A percentile compares a stretch with the other conserved stretches of the same genome.
These are phyloP conservation scores for Passalora sequoiae DNA, from an alignment of 2,329 filamentous ascomycete species.

Conservation along the genomic window DNA sequence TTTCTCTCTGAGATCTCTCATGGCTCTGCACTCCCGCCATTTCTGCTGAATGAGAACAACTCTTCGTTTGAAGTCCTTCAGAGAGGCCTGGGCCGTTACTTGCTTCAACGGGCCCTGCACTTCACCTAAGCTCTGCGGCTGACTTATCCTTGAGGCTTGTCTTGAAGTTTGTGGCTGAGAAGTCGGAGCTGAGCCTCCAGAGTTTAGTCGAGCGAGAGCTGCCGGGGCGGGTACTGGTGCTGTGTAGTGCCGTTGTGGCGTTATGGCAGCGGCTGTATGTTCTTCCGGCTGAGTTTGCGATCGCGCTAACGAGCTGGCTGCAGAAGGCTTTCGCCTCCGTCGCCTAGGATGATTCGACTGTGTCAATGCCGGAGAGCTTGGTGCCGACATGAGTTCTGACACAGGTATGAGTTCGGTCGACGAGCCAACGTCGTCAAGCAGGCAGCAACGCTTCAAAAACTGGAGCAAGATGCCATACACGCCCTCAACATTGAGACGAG, in stretches of 20 bases:
- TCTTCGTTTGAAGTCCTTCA: constrained; percentile 34
- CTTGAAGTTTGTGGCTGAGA: background rate
- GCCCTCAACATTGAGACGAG: constrained; percentile 24
- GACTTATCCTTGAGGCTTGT: constrained; percentile 5
- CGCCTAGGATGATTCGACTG: constrained; percentile 7
- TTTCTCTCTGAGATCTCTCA: constrained; percentile 14
- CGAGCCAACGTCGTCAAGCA: constrained; percentile 31
- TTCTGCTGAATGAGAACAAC: constrained; percentile 31
- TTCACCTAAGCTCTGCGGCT: constrained; percentile 7
- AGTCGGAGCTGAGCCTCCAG: background rate
- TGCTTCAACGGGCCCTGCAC: constrained; percentile 1
- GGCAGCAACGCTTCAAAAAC: constrained; percentile 33
- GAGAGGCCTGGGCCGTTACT: constrained; percentile 20
- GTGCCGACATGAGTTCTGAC: constrained; percentile 20
- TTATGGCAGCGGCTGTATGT: constrained; percentile 5
- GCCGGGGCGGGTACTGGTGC: constrained; percentile 5
- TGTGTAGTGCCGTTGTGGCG: constrained; percentile 3
- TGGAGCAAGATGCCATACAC: constrained; percentile 30
- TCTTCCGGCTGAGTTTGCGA: constrained; percentile 20
- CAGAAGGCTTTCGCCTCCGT: constrained; percentile 10
- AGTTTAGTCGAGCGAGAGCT: background rate
- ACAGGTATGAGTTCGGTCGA: constrained; percentile 23
- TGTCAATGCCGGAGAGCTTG: constrained; percentile 13
- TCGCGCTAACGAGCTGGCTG: constrained; percentile 17
- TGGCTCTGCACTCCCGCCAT: constrained; percentile 29